Evolutionary conservation across 2,329 filamentous ascomycete species (phyloP), one percentile per base, ranked within the genome.

Genomic region (Aureobasidium melanogenum): DNA sequence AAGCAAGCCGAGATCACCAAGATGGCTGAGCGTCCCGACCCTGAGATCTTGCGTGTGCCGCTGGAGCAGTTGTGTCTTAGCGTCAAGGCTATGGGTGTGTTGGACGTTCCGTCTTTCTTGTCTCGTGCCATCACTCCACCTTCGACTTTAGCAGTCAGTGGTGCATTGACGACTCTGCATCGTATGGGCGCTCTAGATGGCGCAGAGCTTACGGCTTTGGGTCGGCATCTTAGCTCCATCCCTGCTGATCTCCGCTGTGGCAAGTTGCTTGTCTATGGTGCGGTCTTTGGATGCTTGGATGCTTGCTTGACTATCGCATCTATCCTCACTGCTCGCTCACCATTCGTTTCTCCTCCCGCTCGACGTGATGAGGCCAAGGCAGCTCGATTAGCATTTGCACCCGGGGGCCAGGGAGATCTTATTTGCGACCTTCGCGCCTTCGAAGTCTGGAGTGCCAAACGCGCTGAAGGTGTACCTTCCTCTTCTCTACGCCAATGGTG

Each of bases 181-280:
- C 83, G 91, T 10, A 96, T 99, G 81, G 94, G 94, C 32, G 93
- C 92, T 0, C 80, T 97, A 15, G 89, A 94, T 67, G 89, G 89
- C 47, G 85, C 90, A 62, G 88, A 91, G 68, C 81, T 99, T 43
- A 97, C 94, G 0, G 91, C 92, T 3, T 85, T 99, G 50, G 94
- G 94, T 41, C 86, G 88, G 58, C 94, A 97, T 75, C 80, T 99
- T n/a, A 88, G 92, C 19, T 90, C 95, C 84, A 91, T 99, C 55
- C 94, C 94, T 1, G 90, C 93, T 0, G 94, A 99, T 70, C 80
- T 99, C 51, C 86, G 93, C 30, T 95, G 91, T 72, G 91, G 89
- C 48, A 99, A 99, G 74, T 81, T 99, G 36, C 91, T 99, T 82
- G 89, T 99, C 3, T 96, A 95, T 70, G 94, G 94, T 6, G 88